A percentile compares a stretch with the other conserved stretches of the same genome.
Evolutionary conservation across 2,329 filamentous ascomycete species (phyloP).

Genomic region (Trichophyton benhamiae): DNA sequence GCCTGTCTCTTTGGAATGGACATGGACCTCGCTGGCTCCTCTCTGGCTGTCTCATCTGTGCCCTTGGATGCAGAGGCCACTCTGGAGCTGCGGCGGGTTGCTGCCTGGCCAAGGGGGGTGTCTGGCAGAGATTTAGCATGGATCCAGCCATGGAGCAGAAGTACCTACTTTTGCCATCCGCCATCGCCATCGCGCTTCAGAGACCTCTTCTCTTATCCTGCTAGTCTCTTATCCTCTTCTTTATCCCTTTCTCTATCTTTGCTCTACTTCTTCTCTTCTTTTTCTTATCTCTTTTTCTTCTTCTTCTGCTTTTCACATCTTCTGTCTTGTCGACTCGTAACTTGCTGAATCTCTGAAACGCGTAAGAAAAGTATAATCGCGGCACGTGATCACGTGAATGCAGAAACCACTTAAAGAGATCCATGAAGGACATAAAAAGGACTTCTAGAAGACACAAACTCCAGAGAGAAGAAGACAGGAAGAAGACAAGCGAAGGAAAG

Average conservation of each 20-base stretch:
- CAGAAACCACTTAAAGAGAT: constrained; percentile 7
- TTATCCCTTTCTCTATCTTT: background rate
- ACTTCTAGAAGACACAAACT: background rate
- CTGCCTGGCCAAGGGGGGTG: background rate
- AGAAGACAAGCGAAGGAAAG: background rate
- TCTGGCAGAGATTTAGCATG: background rate
- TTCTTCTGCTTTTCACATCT: background rate
- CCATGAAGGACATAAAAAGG: background rate
- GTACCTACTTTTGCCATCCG: background rate
- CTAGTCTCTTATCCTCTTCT: background rate
- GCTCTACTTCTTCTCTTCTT: background rate
- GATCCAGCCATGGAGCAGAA: background rate
- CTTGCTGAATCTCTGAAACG: constrained; percentile 8
- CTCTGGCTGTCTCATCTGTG: background rate
- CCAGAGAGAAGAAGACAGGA: background rate
- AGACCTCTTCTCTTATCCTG: background rate
- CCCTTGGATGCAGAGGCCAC: background rate
- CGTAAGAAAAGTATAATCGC: constrained; percentile 11
- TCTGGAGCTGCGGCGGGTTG: background rate
- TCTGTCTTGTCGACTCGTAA: background rate
- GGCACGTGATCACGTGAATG: constrained; percentile 14
- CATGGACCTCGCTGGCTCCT: background rate
- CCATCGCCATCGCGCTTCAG: background rate
- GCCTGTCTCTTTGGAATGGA: background rate
- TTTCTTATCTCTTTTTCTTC: background rate